phyloP scores from a whole-genome alignment of 129 eudicot genomes.

The Centella asiatica region DNA sequence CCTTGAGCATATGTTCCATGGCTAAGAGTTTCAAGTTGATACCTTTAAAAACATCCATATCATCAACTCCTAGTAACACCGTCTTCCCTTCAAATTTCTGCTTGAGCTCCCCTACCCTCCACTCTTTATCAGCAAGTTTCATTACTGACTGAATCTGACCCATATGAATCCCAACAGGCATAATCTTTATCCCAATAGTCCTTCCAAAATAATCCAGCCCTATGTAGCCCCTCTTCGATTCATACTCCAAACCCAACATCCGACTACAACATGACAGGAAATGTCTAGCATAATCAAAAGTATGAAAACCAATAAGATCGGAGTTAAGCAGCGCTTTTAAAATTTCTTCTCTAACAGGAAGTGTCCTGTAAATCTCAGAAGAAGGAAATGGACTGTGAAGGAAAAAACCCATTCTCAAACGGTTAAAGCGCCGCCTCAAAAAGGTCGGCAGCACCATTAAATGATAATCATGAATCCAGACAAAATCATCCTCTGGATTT shows the following conservation, averaged over 20 bases:
- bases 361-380: constrained; percentile 19
- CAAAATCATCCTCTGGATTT: constrained; percentile 21
- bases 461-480: constrained; percentile 24
- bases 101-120: constrained; percentile 24
- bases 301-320: constrained; percentile 19
- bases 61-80: constrained; percentile 46
- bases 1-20: constrained; percentile 50
- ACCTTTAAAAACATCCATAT: constrained; percentile 48
- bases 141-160: constrained; percentile 39
- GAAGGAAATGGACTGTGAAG: constrained; percentile 18
- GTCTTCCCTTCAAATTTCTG: constrained; percentile 35
- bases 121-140: constrained; percentile 30
- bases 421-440: constrained; percentile 16
- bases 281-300: constrained; percentile 28
- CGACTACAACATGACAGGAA: constrained; percentile 54
- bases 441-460: constrained; percentile 26
- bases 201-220: constrained; percentile 43
- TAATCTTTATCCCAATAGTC: constrained; percentile 40
- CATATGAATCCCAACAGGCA: constrained; percentile 45
- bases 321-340: constrained; percentile 16
- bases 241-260: constrained; percentile 51
- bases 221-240: constrained; percentile 56
- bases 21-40: constrained; percentile 45
- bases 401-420: constrained; percentile 19
- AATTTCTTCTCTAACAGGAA: constrained; percentile 20